A percentile compares a stretch with the other conserved stretches of the same genome.
These are phyloP conservation scores for Cicer cuneatum DNA, from an alignment of 306 rosid genomes.

Conservation along the genomic window DNA sequence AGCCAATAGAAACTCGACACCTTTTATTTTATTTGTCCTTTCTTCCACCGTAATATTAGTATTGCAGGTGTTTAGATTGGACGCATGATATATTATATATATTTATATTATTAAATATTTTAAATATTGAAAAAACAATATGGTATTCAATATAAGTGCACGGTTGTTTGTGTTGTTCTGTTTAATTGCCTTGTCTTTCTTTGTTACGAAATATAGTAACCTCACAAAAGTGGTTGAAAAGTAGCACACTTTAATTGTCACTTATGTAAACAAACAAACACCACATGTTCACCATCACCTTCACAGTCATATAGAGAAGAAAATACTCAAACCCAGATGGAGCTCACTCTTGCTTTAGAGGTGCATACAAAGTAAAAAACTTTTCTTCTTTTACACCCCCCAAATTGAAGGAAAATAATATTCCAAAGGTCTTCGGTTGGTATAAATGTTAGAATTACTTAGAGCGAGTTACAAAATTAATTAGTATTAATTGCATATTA, in stretches of 20 bases:
- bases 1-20: slow-evolving; percentile 8
- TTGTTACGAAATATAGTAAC: background rate
- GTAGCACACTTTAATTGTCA: background rate
- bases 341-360: background rate
- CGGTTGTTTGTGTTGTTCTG: background rate
- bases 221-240: slow-evolving; percentile 17
- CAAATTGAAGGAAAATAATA: background rate
- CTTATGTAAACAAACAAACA: background rate
- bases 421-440: background rate
- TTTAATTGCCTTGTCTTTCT: slow-evolving; percentile 3
- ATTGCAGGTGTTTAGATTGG: slow-evolving; percentile 7
- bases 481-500: no score
- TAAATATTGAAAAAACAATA: no score
- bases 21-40: background rate
- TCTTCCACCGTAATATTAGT: background rate
- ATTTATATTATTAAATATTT: background rate
- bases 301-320: no score
- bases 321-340: no score
- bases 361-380: background rate
- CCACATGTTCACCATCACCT: no score
- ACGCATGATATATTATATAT: background rate
- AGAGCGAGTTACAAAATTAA: no score
- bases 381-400: background rate
- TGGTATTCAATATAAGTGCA: background rate
- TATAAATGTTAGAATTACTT: background rate